phyloP scores from a whole-genome alignment of 2,329 filamentous ascomycete genomes.

The Beauveria asiatica region DNA sequence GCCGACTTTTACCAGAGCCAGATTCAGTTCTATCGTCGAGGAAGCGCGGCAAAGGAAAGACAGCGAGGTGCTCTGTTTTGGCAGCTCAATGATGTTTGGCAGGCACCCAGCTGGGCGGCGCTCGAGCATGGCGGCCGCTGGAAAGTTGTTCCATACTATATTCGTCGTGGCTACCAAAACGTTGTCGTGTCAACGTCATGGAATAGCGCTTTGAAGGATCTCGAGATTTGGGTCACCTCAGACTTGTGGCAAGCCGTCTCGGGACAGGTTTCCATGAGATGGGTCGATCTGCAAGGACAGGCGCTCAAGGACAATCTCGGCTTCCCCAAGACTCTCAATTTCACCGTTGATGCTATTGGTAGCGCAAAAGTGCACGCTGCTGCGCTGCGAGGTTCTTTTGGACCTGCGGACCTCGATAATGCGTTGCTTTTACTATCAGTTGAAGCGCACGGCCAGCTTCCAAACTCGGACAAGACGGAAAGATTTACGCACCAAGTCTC shows the following conservation, averaged over 20 bases:
- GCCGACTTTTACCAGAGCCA: conserved; percentile 17
- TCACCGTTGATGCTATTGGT: conserved; percentile 11
- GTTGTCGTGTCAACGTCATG: conserved; percentile 42
- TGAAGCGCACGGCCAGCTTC: conserved; percentile 11
- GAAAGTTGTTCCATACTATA: conserved; percentile 53
- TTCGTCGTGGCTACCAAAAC: conserved; percentile 47
- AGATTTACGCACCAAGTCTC: conserved; percentile 11
- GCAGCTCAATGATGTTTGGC: conserved; percentile 59
- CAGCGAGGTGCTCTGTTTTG: conserved; percentile 55
- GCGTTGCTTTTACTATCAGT: conserved; percentile 13
- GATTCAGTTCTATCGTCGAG: conserved; percentile 4
- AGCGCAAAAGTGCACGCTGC: conserved; percentile 5
- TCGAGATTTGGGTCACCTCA: conserved; percentile 34
- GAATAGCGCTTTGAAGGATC: conserved; percentile 24
- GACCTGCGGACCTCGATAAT: neutral
- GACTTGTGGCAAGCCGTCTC: conserved; percentile 13
- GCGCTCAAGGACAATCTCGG: conserved; percentile 10
- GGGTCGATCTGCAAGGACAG: conserved; percentile 10
- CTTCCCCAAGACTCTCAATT: conserved; percentile 8
- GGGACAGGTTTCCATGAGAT: conserved; percentile 10
- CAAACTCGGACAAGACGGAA: neutral
- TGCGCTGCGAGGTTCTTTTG: neutral
- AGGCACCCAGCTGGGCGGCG: conserved; percentile 54
- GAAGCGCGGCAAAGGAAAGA: conserved; percentile 38
- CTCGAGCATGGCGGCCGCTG: conserved; percentile 55